Base-by-base conservation (phyloP, 495 filamentous ascomycete genomes). In the Lichenothelia convexa region DNA sequence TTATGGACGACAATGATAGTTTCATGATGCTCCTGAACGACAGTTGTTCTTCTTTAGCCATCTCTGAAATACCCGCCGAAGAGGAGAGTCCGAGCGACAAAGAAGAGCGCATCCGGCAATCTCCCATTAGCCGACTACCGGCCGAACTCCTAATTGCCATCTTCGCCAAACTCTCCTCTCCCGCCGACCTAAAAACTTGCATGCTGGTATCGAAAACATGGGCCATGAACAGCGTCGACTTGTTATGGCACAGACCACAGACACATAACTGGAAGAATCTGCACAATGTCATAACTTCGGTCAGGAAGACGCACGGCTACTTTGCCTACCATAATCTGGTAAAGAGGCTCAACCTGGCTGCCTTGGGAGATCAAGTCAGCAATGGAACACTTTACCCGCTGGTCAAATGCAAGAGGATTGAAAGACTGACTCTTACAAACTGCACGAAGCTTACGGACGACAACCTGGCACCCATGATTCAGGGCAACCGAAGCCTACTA, bases 71-170 rank as follows among this genome's bases (percentile, higher is more conserved):
- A 3, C 31, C 18, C 5, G 47, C 39, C 32, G 17, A 44, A 21
- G 73, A 83, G 72, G 18, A 82, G 76, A 24, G 63, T 80, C 36
- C 70, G 78, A 42, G 82, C 86, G 38, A 73, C 82, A 41, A n/a
- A n/a, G 65, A 68, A 47, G 73, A 74, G 45, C 48, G 56, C 17
- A 70, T 70, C 43, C 52, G 58, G 26, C 45, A 71, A 13, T 73
- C 81, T 15, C 85, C 86, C 29, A 75, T 94, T 43, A 72, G 78
- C 34, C 70, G 75, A 30, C 69, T 99, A 20, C 91, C 91, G 9
- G 82, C 84, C 45, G 91, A 99, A 62, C 76, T 99, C 32, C 68
- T 95, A 35, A 94, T 99, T 44, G 69, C 73, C 50, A 79, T 93
- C 38, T 94, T 99, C 59, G 65, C 79, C 11, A 89, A 84, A 51